Evolutionary conservation across 805 yeast genomes (phyloP).

Genomic region (Kodamaea laetipori): DNA sequence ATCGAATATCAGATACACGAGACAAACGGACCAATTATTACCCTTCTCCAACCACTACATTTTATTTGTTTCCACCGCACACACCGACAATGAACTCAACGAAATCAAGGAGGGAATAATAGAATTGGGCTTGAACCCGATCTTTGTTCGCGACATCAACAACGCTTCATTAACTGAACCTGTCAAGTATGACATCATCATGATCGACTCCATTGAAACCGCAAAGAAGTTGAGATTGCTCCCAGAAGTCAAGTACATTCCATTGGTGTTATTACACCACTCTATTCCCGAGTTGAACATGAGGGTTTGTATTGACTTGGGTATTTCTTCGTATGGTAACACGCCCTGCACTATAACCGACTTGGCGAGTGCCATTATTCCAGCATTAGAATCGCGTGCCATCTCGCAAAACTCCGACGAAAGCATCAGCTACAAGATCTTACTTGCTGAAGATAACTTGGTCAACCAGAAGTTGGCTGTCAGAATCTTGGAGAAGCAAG

Average conservation of each 20-base stretch:
- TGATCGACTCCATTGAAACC: constrained; percentile 76
- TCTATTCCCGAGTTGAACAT: constrained; percentile 75
- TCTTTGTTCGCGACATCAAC: constrained; percentile 55
- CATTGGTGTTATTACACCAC: constrained; percentile 76
- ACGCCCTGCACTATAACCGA: constrained; percentile 84
- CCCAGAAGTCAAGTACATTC: constrained; percentile 81
- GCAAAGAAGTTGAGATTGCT: constrained; percentile 68
- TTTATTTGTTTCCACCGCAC: constrained; percentile 68
- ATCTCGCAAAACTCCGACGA: constrained; percentile 81
- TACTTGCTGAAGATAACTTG: constrained; percentile 84
- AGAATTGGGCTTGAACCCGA: constrained; percentile 62
- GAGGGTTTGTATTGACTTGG: constrained; percentile 80
- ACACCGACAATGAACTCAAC: constrained; percentile 50
- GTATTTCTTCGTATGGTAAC: constrained; percentile 85
- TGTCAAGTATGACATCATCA: constrained; percentile 73
- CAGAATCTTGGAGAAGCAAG: constrained; percentile 79
- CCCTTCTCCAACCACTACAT: constrained; percentile 75
- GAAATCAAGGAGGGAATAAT: constrained; percentile 53
- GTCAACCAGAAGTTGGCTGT: constrained; percentile 89
- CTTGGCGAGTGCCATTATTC: constrained; percentile 78
- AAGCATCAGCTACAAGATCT: constrained; percentile 68
- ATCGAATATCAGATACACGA: constrained; percentile 59
- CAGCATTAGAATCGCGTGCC: constrained; percentile 81
- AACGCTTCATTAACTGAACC: constrained; percentile 61
- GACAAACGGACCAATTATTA: constrained; percentile 66